Base-by-base conservation (phyloP, 176 grass and related monocot genomes). In the Tillandsia fasciculata region DNA sequence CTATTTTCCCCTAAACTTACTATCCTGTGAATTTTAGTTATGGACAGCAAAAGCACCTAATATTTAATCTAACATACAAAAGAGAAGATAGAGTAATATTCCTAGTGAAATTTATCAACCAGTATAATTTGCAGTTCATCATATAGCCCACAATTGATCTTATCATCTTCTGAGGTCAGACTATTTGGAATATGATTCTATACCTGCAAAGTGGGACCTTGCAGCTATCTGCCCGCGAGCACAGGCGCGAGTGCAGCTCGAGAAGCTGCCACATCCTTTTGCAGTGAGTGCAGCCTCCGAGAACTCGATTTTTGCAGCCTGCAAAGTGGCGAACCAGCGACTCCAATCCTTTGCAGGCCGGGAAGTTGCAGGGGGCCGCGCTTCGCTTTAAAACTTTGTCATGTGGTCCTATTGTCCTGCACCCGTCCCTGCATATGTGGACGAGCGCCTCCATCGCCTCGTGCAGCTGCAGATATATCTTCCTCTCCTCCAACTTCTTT, bases 371-470 rank as follows among this genome's bases (percentile, higher is more conserved):
- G 10, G 75, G 74, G 12, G 48, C 87, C 27, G 63, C 64, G 14
- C 64, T 78, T 24, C 70, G 70, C 81, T 78, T 88, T 2, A 85
- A 77, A 7, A 73, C 83, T 68, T 96, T 86, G 64, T 91, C 85
- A 29, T 82, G 80, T 42, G 91, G 91, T 2, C 91, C 91, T 13
- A 96, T 96, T 1, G 87, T 96, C 56, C 66, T 83, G 56, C 91
- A 96, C 24, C 91, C 91, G 9, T 96, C 91, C 29, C 68, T 65
- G 78, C 85, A 96, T 59, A 96, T 86, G 75, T 96, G 91, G 13
- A 96, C 65, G 10, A 96, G 80, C 12, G 91, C 91, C 65, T 88
- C 91, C 87, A 96, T 96, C 9, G 87, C 87, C 70, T 96, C 82
- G 18, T 91, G 52, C 8, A 96, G 53, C 14, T 91, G 87, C 42